These are phyloP conservation scores for Epichloe sp. DNA, from an alignment of 2,329 filamentous ascomycete genomes.

Conservation along the genomic window DNA sequence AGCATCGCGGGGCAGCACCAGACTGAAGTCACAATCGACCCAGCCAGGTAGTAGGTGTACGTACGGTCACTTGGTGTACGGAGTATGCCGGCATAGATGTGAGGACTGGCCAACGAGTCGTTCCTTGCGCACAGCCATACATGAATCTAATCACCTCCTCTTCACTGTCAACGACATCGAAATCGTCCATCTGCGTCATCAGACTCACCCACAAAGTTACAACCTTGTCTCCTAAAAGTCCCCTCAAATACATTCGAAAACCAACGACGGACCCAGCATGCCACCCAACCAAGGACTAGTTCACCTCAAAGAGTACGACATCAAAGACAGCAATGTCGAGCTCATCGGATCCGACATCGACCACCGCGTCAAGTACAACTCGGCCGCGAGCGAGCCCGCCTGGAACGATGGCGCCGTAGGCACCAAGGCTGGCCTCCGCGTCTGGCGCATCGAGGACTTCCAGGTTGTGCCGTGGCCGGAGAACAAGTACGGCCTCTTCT, in stretches of 20 bases:
- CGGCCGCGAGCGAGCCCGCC: conserved; percentile 50
- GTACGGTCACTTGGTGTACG: too few relatives aligned
- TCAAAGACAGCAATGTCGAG: conserved; percentile 56
- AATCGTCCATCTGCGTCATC: too few relatives aligned
- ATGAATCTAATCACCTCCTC: too few relatives aligned
- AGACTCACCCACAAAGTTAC: too few relatives aligned
- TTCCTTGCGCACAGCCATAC: too few relatives aligned
- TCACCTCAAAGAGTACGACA: conserved; percentile 50
- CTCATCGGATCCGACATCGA: conserved; percentile 51
- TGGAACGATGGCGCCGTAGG: conserved; percentile 50
- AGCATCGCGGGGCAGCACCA: neutral
- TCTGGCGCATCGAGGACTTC: conserved; percentile 59
- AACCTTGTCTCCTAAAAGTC: too few relatives aligned
- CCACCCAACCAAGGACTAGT: conserved; percentile 48
- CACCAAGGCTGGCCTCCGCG: conserved; percentile 35
- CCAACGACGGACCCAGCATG: conserved; percentile 27
- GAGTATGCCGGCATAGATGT: too few relatives aligned
- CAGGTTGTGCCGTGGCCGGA: conserved; percentile 48
- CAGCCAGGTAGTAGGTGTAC: too few relatives aligned
- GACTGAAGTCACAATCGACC: too few relatives aligned
- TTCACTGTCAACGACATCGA: too few relatives aligned
- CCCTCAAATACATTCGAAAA: too few relatives aligned
- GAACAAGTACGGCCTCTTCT: conserved; percentile 44
- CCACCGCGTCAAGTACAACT: conserved; percentile 55
- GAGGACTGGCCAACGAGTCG: too few relatives aligned